Evolutionary conservation across 2,329 filamentous ascomycete species (phyloP), one percentile per base, ranked within the genome.

Genomic region (Trichoderma sp.): DNA sequence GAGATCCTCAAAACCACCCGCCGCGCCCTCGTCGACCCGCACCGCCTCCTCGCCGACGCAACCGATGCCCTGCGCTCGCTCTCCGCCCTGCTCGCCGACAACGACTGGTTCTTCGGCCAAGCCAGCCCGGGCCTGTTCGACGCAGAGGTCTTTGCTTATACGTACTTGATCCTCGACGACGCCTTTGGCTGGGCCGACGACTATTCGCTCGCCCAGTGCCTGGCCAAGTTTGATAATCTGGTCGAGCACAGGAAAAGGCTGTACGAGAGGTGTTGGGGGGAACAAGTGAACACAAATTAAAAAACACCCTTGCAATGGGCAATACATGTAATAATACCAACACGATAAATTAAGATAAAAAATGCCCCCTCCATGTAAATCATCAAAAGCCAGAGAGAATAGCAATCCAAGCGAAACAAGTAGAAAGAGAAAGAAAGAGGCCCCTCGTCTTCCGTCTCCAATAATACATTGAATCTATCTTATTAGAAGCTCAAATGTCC

Each of bases 121-220:
- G 77, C 67, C 60, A 78, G 34, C 76, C 92, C 94, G 0, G 88
- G 89, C 0, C 75, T 94, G 27, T 94, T 98, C 73, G 95, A 99
- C 79, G 94, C 94, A 7, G 89, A 88, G 64, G 87, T 98, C 2
- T 98, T 97, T 80, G 89, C 93, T 4, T 99, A 97, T 78, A 94
- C 92, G 0, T 88, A 96, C 77, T 81, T 97, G 60, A 82, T 98
- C 63, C 79, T 97, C 61, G 88, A 91, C 69, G 84, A 88, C 74
- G 69, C 70, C 8, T 70, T 93, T 71, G 82, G 79, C 1, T 94
- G 92, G 91, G 61, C 61, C 3, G 82, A 81, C 68, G 87, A 92
- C 67, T 84, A 84, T 69, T 81, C 83, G 64, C 79, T 97, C 61
- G 82, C 78, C 15, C 82, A 85, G 66, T 80, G 86, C 60, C 75